Evolutionary conservation across 306 rosid species (phyloP).

Genomic region (Pyrus bretschneideri): DNA sequence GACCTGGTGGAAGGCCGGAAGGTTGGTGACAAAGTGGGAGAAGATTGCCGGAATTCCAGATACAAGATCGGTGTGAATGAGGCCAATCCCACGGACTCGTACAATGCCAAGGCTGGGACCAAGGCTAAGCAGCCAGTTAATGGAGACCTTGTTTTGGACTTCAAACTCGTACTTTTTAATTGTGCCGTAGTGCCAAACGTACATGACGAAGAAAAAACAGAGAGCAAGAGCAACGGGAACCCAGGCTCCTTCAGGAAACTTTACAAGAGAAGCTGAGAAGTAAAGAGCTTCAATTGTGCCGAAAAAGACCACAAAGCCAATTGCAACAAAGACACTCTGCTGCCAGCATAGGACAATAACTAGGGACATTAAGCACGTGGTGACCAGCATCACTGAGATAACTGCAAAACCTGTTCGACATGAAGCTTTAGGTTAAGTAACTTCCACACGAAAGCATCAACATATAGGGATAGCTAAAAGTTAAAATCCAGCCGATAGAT

Average conservation of each 20-base stretch:
- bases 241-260: constrained; percentile 93
- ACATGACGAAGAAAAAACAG: constrained; percentile 49
- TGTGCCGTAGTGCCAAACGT: constrained; percentile 88
- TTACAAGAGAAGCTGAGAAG: constrained; percentile 86
- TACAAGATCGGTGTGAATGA: constrained; percentile 76
- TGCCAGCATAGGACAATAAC: constrained; percentile 87
- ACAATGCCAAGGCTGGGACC: constrained; percentile 81
- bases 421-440: constrained; percentile 10
- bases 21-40: constrained; percentile 89
- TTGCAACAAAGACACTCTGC: constrained; percentile 51
- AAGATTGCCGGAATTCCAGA: constrained; percentile 88
- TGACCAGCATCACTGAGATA: constrained; percentile 93
- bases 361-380: constrained; percentile 93
- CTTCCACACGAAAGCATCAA: background rate
- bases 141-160: constrained; percentile 81
- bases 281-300: constrained; percentile 81
- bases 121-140: constrained; percentile 72
- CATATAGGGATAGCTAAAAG: background rate
- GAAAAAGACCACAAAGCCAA: constrained; percentile 56
- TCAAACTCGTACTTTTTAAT: constrained; percentile 72
- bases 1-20: constrained; percentile 93
- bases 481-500: background rate
- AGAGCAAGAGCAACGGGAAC: constrained; percentile 63
- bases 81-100: constrained; percentile 80
- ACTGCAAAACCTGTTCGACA: constrained; percentile 83